A percentile compares a stretch with the other conserved stretches of the same genome.
phyloP scores from a whole-genome alignment of 1,139 yeast species.

The Keqinozyma sinolaborantium region DNA sequence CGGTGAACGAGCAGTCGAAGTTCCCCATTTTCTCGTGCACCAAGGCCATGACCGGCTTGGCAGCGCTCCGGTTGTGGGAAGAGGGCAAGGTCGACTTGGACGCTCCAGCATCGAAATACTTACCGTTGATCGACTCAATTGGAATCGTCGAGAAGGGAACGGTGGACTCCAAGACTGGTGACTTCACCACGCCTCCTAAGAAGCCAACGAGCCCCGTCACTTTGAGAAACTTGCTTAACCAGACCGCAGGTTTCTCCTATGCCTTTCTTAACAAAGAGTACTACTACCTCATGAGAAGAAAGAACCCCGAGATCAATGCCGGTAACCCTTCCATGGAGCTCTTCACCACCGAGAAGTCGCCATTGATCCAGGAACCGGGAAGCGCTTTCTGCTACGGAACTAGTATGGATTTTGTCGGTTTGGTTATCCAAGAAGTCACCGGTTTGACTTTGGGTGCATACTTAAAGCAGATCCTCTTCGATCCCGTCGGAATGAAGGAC shows the following conservation, averaged over 20 bases:
- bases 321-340: slow-evolving; percentile 20
- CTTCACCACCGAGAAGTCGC: slow-evolving; percentile 29
- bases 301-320: slow-evolving; percentile 7
- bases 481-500: slow-evolving; percentile 40
- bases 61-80: slow-evolving; percentile 43
- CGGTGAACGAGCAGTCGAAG: slow-evolving; percentile 21
- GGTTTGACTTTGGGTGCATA: slow-evolving; percentile 43
- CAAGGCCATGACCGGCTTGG: slow-evolving; percentile 46
- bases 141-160: slow-evolving; percentile 36
- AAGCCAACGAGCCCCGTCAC: slow-evolving; percentile 39
- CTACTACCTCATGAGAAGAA: slow-evolving; percentile 5
- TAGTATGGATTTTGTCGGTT: slow-evolving; percentile 53
- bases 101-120: slow-evolving; percentile 31
- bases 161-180: slow-evolving; percentile 32
- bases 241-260: slow-evolving; percentile 52
- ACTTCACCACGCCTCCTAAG: slow-evolving; percentile 23
- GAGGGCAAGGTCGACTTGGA: slow-evolving; percentile 41
- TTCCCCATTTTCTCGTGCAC: slow-evolving; percentile 46
- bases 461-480: slow-evolving; percentile 34
- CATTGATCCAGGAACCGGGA: slow-evolving; percentile 53
- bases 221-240: slow-evolving; percentile 44
- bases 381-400: slow-evolving; percentile 49
- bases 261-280: slow-evolving; percentile 28
- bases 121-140: slow-evolving; percentile 40
- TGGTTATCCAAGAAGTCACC: slow-evolving; percentile 38